Conservation (phyloP, 805 yeast species). For the Yarrowia alimentaria region DNA sequence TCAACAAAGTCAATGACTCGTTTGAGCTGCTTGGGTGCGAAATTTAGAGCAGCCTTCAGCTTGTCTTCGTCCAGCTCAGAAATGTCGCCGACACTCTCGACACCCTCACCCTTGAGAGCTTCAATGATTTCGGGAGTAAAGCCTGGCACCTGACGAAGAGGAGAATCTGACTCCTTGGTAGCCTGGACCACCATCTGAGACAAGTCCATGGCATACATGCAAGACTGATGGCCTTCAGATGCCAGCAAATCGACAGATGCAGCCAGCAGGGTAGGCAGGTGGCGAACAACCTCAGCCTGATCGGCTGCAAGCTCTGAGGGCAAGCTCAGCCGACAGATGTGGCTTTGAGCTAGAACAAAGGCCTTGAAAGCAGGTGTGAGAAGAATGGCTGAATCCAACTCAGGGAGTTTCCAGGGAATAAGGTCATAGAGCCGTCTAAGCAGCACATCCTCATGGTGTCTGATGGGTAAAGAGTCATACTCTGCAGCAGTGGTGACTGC, state of each 20-base stretch:
- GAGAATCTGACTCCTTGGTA: slow-evolving; percentile 75
- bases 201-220: slow-evolving; percentile 79
- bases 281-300: slow-evolving; percentile 51
- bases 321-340: slow-evolving; percentile 63
- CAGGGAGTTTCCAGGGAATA: slow-evolving; percentile 58
- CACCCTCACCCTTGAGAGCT: slow-evolving; percentile 54
- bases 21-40: slow-evolving; percentile 34
- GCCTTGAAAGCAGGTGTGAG: slow-evolving; percentile 65
- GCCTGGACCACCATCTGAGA: slow-evolving; percentile 88
- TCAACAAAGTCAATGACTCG: slow-evolving; percentile 86
- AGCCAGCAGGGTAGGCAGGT: slow-evolving; percentile 52
- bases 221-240: slow-evolving; percentile 74
- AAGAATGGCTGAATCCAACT: slow-evolving; percentile 34
- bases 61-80: slow-evolving; percentile 69
- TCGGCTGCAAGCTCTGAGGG: slow-evolving; percentile 64
- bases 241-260: slow-evolving; percentile 75
- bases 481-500: slow-evolving; percentile 67
- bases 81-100: slow-evolving; percentile 76
- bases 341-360: slow-evolving; percentile 75
- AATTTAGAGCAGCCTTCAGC: slow-evolving; percentile 22
- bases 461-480: slow-evolving; percentile 63
- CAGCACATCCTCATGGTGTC: slow-evolving; percentile 55
- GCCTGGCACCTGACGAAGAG: slow-evolving; percentile 78
- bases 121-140: slow-evolving; percentile 51
- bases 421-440: slow-evolving; percentile 54